Base-by-base conservation (phyloP, 495 filamentous ascomycete species). In the Daldinia grandis region DNA sequence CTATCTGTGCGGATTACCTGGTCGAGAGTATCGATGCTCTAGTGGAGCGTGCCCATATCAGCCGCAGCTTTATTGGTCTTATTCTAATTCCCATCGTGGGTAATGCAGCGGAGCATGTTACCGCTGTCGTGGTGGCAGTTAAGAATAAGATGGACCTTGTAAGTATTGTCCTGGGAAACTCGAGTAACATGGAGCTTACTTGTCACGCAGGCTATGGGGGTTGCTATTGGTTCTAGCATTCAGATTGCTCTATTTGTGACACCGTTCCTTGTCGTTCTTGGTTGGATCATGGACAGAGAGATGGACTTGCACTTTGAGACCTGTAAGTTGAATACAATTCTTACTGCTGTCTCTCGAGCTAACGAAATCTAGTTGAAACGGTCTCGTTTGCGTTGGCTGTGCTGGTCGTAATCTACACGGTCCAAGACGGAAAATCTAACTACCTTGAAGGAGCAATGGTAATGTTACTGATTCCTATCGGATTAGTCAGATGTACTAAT, bases 41-140 rank as follows among this genome's bases (percentile, higher is more conserved):
- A 40, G 95, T 97, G 28, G 81, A 91, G 66, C 90, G 87, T 63
- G 91, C 91, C 9, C 89, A 91, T 71, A 94, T 99, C 83, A 94
- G 90, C 83, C 96, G 95, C 78, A 97, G 92, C 3, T 99, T 99
- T 78, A 95, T 98, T 76, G 95, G 95, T 83, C 86, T 99, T 58
- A 91, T 99, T 66, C 85, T 99, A 37, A 91, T 99, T 47, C 95
- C 95, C 27, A 98, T 99, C 76, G 95, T 99, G 35, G 95, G 95
- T 64, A 99, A 99, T 74, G 95, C 95, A 1, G 95, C 95, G 8
- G 95, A 99, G 80, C 95, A 99, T 78, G 94, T 97, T 40, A 98
- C 95, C 7, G 95, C 95, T 12, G 90, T 94, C 40, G 90, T 98
- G 30, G 95, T 98, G 42, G 92, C 95, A 0, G 87, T 90, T 74